phyloP scores from a whole-genome alignment of 164 flowering plant species.

The Tinospora cordifolia region DNA sequence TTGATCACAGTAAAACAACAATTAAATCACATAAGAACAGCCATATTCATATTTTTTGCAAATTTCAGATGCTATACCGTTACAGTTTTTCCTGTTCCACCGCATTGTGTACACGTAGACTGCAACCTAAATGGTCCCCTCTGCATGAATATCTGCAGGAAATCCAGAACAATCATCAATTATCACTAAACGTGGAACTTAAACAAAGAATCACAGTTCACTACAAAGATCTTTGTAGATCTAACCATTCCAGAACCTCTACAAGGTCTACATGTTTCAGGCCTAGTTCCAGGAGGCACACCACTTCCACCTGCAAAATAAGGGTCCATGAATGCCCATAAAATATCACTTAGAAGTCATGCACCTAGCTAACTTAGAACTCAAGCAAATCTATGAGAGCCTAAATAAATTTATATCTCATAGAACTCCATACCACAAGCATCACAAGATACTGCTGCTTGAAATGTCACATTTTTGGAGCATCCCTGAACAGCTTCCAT shows the following conservation, averaged over 20 bases:
- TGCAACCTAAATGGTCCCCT: constrained; percentile 67
- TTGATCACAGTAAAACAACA: too few species aligned
- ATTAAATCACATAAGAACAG: too few species aligned
- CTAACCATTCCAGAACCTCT: constrained; percentile 86
- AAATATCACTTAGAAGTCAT: too few species aligned
- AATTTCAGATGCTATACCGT: constrained; percentile 47
- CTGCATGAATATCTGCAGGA: constrained; percentile 53
- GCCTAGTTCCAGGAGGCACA: constrained; percentile 93
- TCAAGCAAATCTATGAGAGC: too few species aligned
- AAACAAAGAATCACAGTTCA: too few species aligned
- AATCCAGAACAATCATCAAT: too few species aligned
- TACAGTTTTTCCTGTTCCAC: constrained; percentile 71
- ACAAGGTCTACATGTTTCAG: constrained; percentile 77
- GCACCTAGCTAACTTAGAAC: too few species aligned
- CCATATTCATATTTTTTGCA: too few species aligned
- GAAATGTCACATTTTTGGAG: constrained; percentile 61
- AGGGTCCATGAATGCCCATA: background rate
- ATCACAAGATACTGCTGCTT: constrained; percentile 62
- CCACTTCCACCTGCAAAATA: constrained; percentile 74
- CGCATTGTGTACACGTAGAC: constrained; percentile 58
- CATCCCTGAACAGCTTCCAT: constrained; percentile 99
- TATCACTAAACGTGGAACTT: too few species aligned
- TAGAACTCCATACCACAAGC: constrained; percentile 87
- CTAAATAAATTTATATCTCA: too few species aligned
- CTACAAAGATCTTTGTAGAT: background rate